phyloP scores from a whole-genome alignment of 148 eudicot genomes.

The Cornus florida region DNA sequence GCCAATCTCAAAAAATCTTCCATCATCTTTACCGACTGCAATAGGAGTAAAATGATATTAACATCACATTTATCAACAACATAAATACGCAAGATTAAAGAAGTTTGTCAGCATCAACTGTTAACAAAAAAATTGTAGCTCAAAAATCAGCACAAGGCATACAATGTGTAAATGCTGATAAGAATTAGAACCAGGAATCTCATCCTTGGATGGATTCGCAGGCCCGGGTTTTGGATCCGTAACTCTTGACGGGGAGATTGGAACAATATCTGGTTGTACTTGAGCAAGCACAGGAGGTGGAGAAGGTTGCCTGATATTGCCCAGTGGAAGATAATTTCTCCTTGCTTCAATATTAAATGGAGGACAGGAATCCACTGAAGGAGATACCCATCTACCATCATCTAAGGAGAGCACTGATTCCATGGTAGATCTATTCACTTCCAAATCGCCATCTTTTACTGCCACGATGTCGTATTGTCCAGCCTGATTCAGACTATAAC shows the following conservation, averaged over 20 bases:
- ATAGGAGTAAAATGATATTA: slow-evolving; percentile 17
- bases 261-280: slow-evolving; percentile 58
- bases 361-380: too few species aligned
- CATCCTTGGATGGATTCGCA: slow-evolving; percentile 61
- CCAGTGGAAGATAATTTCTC: slow-evolving; percentile 33
- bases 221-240: slow-evolving; percentile 98
- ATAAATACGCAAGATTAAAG: neutral
- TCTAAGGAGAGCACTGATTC: too few species aligned
- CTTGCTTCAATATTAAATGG: too few species aligned
- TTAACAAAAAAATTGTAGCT: neutral
- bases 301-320: slow-evolving; percentile 81
- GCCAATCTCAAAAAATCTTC: too few species aligned
- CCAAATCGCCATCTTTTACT: slow-evolving; percentile 39
- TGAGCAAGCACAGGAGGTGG: slow-evolving; percentile 98
- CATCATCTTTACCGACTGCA: slow-evolving; percentile 96
- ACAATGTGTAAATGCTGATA: slow-evolving; percentile 96
- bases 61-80: slow-evolving; percentile 13
- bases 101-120: neutral
- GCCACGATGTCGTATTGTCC: slow-evolving; percentile 41
- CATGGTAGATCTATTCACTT: slow-evolving; percentile 44
- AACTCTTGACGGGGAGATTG: slow-evolving; percentile 83
- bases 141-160: slow-evolving; percentile 24
- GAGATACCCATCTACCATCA: too few species aligned
- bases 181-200: slow-evolving; percentile 35
- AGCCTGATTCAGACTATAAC: slow-evolving; percentile 50